Conservation (phyloP, 78 protist species). For the Anaeramoeba flamelloides region DNA sequence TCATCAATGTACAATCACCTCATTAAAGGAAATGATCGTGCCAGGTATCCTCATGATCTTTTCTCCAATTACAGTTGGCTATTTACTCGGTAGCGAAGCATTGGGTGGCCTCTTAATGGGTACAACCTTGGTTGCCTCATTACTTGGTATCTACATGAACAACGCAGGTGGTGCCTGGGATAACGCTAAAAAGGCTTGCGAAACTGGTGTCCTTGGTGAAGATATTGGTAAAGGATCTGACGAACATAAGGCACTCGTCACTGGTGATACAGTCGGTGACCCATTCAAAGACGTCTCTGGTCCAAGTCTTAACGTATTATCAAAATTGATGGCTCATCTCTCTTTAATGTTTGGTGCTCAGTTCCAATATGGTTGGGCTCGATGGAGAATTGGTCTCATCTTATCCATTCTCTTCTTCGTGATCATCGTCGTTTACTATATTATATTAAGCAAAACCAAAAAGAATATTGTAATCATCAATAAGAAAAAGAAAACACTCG, state of each 20-base stretch:
- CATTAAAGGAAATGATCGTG: slow-evolving; percentile 30
- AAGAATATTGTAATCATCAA: too few species aligned
- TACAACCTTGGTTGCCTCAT: slow-evolving; percentile 21
- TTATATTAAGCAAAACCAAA: too few species aligned
- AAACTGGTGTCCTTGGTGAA: slow-evolving; percentile 12
- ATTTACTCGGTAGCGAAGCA: slow-evolving; percentile 11
- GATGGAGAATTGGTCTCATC: too few species aligned
- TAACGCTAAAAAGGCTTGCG: slow-evolving; percentile 57
- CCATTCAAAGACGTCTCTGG: slow-evolving; percentile 62
- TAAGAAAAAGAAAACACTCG: too few species aligned
- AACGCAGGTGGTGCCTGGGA: slow-evolving; percentile 60
- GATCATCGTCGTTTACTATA: too few species aligned
- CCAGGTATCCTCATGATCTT: slow-evolving; percentile 34
- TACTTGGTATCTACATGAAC: background rate
- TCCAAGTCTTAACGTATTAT: slow-evolving; percentile 46
- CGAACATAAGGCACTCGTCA: slow-evolving; percentile 37
- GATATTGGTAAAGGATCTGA: slow-evolving; percentile 25
- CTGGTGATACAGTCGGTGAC: slow-evolving; percentile 69
- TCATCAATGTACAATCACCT: slow-evolving; percentile 27
- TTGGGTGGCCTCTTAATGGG: slow-evolving; percentile 30
- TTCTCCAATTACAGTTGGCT: slow-evolving; percentile 34
- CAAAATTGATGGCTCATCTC: slow-evolving; percentile 40
- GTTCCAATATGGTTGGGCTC: too few species aligned
- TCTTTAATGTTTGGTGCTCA: slow-evolving; percentile 27
- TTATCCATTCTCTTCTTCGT: too few species aligned